Base-by-base conservation (phyloP, 2,329 filamentous ascomycete genomes). In the Xylariales sp. region DNA sequence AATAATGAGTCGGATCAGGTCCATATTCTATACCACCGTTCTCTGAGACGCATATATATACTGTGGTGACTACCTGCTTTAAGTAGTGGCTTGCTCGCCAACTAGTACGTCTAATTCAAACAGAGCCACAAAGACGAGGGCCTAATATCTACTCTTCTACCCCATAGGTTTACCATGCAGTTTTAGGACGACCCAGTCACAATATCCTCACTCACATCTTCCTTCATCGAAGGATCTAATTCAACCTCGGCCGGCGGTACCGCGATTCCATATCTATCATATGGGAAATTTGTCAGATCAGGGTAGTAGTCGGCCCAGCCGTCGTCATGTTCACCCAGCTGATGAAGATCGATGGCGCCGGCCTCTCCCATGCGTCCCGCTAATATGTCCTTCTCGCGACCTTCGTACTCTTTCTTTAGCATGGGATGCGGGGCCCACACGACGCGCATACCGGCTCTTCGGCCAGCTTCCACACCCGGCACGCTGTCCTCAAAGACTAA, bases 401-500 rank as follows among this genome's bases (percentile, higher is more conserved):
- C 94, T 48, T 84, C 82, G 74, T 93, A 97, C 78, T 95, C 92
- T 60, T 88, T 83, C 81, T 91, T 84, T 60, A 99, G 82, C 76
- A 89, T 92, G 0, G 89, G 88, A 80, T 98, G 94, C 30, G 96
- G 96, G 73, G 89, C 91, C 96, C 96, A 99, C 0, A 97, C 85
- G 12, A 97, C 94, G 72, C 95, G 89, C 95, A 98, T 98, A 0
- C 95, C 95, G 0, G 96, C 96, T 72, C 96, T 88, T 61, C 96
- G 85, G 4, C 94, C 96, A 1, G 93, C 89, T 81, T 99, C 96
- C 2, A 97, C 93, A 3, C 96, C 96, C 0, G 94, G 93, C 1
- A 98, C 94, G 53, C 91, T 93, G 80, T 99, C 96, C 81, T 99
- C 96, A 75, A 99, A 98, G 0, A 98, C 96, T 16, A 99, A 84